phyloP scores from a whole-genome alignment of 306 rosid species.

The Ceratonia siliqua region DNA sequence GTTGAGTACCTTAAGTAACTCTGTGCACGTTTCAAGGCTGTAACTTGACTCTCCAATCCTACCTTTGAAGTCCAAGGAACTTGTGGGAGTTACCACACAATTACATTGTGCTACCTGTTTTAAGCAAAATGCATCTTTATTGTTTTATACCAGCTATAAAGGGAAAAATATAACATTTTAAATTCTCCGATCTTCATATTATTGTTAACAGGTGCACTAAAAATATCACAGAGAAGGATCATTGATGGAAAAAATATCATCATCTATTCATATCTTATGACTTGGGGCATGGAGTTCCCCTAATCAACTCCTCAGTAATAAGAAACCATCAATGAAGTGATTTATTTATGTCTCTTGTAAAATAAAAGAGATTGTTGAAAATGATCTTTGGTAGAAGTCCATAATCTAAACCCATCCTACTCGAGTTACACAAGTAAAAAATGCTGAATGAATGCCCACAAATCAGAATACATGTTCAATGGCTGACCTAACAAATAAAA shows the following conservation, averaged over 20 bases:
- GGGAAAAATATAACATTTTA: not conserved
- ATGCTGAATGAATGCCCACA: conserved; percentile 6
- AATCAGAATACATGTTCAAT: not conserved
- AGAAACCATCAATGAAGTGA: conserved; percentile 3
- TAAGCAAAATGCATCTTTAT: conserved; percentile 15
- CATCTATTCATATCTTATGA: not conserved
- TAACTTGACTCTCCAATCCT: conserved; percentile 39
- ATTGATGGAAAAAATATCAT: conserved; percentile 8
- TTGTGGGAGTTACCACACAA: conserved; percentile 31
- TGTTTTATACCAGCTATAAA: conserved; percentile 15
- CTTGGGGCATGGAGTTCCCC: not conserved
- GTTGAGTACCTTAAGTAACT: conserved; percentile 61
- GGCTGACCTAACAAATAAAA: conserved; percentile 6
- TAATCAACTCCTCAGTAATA: not conserved
- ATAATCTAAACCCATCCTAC: conserved; percentile 1
- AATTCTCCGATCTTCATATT: not conserved
- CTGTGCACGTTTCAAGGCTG: conserved; percentile 44
- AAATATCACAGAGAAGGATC: not conserved
- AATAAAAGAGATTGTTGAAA: conserved; percentile 13
- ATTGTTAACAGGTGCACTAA: not conserved
- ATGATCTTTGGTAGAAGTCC: not conserved
- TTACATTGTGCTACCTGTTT: conserved; percentile 50
- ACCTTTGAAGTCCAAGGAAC: conserved; percentile 35
- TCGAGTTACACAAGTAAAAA: not conserved
- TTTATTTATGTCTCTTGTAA: conserved; percentile 8